Evolutionary conservation across 129 eudicot species (phyloP), one percentile per base, ranked within the genome.

Genomic region (Calendula officinalis): DNA sequence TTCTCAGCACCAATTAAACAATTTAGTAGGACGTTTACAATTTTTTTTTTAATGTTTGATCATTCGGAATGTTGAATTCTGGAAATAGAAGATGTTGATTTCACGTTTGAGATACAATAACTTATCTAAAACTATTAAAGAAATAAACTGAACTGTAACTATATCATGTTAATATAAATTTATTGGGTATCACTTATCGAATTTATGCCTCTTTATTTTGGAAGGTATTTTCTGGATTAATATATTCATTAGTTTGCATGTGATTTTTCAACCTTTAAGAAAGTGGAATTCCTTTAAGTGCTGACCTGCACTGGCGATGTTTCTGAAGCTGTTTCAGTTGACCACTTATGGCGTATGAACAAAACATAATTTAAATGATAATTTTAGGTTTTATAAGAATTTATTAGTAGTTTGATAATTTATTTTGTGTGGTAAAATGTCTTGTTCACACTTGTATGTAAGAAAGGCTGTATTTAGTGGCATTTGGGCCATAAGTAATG

Each of bases 161-260:
- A 34, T 36, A 68, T 51, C 41, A 32, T 42, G 45, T 27, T 52
- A 50, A 62, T 61, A 69, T 69, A n/a, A n/a, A n/a, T 39, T 7
- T 55, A 64, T 51, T 38, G 64, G 11, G 77, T n/a, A 64, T 72
- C 44, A 62, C 27, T 42, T 39, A 40, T 40, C 4, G 62, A 69
- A 64, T 69, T 69, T 76, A 69, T 76, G 72, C 76, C 64, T 69
- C 60, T 32, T 76, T 33, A 62, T 47, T 69, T 62, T 69, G 43
- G 12, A 76, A 37, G 38, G 62, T 42, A 67, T 60, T n/a, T 67
- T 37, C 42, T 40, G 37, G 60, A 50, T 69, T 69, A 57, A 53
- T 62, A 60, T 69, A 64, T 56, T 63, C 50, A 53, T 75, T 36
- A 41, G 35, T n/a, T 51, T 44, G 41, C 55, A 45, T 41, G 17